Base-by-base conservation (phyloP, 768 basidiomycete species). In the Cyclocybe aegerita region DNA sequence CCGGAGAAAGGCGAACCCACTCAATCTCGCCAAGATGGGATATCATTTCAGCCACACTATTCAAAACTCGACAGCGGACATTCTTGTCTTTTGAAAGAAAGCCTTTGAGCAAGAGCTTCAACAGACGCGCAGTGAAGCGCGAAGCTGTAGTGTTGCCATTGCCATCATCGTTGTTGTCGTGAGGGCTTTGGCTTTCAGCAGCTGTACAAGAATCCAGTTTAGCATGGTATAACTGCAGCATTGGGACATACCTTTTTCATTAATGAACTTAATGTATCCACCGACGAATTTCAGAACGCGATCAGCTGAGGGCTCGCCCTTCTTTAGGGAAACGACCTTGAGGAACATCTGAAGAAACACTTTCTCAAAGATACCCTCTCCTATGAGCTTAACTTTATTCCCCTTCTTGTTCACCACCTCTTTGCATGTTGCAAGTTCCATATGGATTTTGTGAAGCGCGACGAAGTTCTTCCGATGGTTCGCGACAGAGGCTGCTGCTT, bases 391-490 rank as follows among this genome's bases (percentile, higher is more conserved):
- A 45, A 65, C 3, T 38, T 55, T 9, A 39, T 65, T 70, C 7
- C 81, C 81, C 44, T 78, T 23, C 23, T 23, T 74, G 32, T 73
- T 70, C n/a, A 79, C 62, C 2, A 71, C 49, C 53, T 85, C 75
- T 2, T 72, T 80, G 56, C 75, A 70, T 10, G 70, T 59, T 1
- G 85, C 82, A 8, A 85, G 86, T 46, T 87, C 77, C 4, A 69
- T 49, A 49, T 95, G 92, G 37, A 95, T 68, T 65, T 92, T 92
- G 73, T 90, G 76, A 3, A 97, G 78, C 0, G 84, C 82, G 37
- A 92, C 85, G 44, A 86, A 73, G 69, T 97, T 96, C 76, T 97
- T 97, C 54, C 86, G 84, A 67, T 98, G 94, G 65, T 91, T 93
- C 7, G 89, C 83, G 10, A 76, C 67, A 0, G 86, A 82, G 6